Evolutionary conservation across 1,284 basidiomycete species (phyloP).

Genomic region (Cerioporus squamosus): DNA sequence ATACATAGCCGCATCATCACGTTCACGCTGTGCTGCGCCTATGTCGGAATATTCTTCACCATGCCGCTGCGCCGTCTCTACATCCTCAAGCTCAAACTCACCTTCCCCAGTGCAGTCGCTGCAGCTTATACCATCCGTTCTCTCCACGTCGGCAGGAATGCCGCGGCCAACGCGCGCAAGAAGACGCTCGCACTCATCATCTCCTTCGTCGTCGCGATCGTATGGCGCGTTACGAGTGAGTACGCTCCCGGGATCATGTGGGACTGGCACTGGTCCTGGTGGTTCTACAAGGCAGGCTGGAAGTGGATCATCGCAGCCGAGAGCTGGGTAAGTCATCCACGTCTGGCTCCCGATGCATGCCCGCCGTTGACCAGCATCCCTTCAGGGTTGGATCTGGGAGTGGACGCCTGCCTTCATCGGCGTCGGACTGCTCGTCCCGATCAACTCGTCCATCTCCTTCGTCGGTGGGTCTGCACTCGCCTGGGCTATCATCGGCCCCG

Average conservation of each 20-base stretch:
- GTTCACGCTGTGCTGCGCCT: slow-evolving; percentile 59
- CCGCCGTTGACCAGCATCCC: slow-evolving; percentile 38
- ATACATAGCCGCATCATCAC: slow-evolving; percentile 47
- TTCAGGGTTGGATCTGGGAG: slow-evolving; percentile 35
- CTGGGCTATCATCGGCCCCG: slow-evolving; percentile 67
- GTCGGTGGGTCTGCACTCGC: slow-evolving; percentile 61
- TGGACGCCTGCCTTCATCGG: slow-evolving; percentile 50
- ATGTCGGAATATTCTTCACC: slow-evolving; percentile 72
- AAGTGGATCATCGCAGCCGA: slow-evolving; percentile 30
- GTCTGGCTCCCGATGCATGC: not conserved
- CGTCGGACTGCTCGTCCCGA: slow-evolving; percentile 23
- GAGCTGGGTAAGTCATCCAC: slow-evolving; percentile 20
- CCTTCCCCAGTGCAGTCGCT: slow-evolving; percentile 72
- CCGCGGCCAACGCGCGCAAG: slow-evolving; percentile 56
- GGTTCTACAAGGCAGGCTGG: slow-evolving; percentile 32
- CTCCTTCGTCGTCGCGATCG: slow-evolving; percentile 54
- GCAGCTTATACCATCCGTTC: slow-evolving; percentile 71
- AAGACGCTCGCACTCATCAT: slow-evolving; percentile 58
- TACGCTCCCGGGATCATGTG: slow-evolving; percentile 62
- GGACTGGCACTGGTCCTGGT: slow-evolving; percentile 29
- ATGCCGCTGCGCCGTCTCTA: slow-evolving; percentile 68
- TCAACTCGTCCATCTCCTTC: slow-evolving; percentile 42
- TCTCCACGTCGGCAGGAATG: slow-evolving; percentile 57
- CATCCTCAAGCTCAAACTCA: slow-evolving; percentile 68
- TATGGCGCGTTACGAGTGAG: slow-evolving; percentile 59